These are phyloP conservation scores for Colletotrichum tabaci DNA, from an alignment of 2,329 filamentous ascomycete species.

Conservation along the genomic window DNA sequence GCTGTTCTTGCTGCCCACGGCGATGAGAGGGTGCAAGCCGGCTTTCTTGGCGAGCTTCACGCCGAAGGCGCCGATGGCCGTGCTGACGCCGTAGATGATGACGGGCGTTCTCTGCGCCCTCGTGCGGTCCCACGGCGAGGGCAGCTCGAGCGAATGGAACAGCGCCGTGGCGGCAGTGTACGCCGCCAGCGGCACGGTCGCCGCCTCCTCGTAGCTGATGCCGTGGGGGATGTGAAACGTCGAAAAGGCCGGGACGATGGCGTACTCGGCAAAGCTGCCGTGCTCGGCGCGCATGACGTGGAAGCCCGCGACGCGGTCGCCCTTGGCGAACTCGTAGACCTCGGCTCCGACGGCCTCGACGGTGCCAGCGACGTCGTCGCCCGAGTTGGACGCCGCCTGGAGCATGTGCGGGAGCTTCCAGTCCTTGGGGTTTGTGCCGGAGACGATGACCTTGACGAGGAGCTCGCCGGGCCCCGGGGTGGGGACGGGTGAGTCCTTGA, in stretches of 20 bases:
- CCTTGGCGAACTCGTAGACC: constrained; percentile 46
- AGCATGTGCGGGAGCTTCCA: constrained; percentile 46
- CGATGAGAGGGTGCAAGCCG: constrained; percentile 72
- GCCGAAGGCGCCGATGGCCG: constrained; percentile 69
- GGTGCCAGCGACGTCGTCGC: constrained; percentile 48
- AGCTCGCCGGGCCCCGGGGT: constrained; percentile 44
- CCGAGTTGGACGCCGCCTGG: constrained; percentile 31
- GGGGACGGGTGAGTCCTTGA: constrained; percentile 39
- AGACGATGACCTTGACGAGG: constrained; percentile 45
- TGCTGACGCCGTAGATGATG: constrained; percentile 65
- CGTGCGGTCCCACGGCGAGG: constrained; percentile 60
- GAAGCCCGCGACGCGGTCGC: constrained; percentile 64
- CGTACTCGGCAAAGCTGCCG: constrained; percentile 75
- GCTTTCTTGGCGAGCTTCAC: constrained; percentile 66
- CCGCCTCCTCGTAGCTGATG: constrained; percentile 68
- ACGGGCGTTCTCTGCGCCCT: constrained; percentile 38
- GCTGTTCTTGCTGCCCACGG: constrained; percentile 64
- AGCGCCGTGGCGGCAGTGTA: constrained; percentile 68
- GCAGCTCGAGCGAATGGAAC: constrained; percentile 62
- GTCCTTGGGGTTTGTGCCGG: constrained; percentile 48
- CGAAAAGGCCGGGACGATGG: constrained; percentile 67
- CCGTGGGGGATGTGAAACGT: constrained; percentile 69
- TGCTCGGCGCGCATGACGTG: constrained; percentile 65
- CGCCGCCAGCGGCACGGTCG: constrained; percentile 69
- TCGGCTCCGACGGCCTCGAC: constrained; percentile 44